Evolutionary conservation across 75 land plant genomes (phyloP), one percentile per base, ranked within the genome.

Genomic region (Cryptomeria japonica): DNA sequence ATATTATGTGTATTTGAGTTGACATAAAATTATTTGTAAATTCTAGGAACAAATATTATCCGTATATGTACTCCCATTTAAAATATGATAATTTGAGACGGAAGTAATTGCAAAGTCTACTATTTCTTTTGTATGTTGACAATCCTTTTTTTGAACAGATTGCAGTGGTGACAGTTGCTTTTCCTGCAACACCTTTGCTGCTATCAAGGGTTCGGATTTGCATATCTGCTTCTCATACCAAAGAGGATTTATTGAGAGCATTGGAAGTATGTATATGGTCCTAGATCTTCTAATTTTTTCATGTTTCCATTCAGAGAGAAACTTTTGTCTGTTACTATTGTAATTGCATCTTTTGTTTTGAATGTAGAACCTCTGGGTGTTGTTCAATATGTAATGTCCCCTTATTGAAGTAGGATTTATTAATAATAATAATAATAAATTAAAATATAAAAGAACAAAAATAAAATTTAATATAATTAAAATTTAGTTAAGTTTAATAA

Each of bases 151-250:
- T 68, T 83, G 41, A 88, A 80, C 88, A 97, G 99, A 92, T 97
- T 68, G 99, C 99, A 87, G 93, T 97, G 87, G 99, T 97, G 51
- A 91, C 91, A 2, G 99, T 97, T 86, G 96, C 94, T 68, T 97
- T 97, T 80, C 97, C 99, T 84, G 99, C 99, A 19, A 97, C 99
- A 64, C 97, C 99, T 14, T 87, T 97, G 77, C 92, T 97, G 5
- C 88, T 97, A 53, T 88, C 97, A 41, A 89, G 99, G 86, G 97
- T 95, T 25, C 96, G 99, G 0, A 94, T 97, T 32, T 97, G 99
- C 91, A 94, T 97, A 72, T 97, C 99, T 51, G 99, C 99, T 55
- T 90, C 99, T 18, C 99, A 97, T 80, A 91, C 99, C 13, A 95
- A 85, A 89, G 99, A 97, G 89, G 99, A 97, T 83, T 92, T 97